These are phyloP conservation scores for Microdochium trichocladiopsis DNA, from an alignment of 2,329 filamentous ascomycete species.

Conservation along the genomic window DNA sequence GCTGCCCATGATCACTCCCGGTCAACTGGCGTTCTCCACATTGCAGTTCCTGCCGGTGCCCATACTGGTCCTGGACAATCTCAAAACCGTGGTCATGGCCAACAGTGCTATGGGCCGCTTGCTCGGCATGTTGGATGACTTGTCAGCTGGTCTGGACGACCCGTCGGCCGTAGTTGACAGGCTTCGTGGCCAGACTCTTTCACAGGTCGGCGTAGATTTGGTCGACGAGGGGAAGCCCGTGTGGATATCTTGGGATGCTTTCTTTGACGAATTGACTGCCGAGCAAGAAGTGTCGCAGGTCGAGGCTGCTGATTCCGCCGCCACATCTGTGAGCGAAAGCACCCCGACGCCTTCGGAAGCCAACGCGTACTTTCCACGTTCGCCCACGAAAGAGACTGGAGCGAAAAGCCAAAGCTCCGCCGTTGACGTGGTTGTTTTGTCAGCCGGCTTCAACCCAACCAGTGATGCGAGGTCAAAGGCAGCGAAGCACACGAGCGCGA, in stretches of 20 bases:
- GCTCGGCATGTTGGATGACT: conserved; percentile 47
- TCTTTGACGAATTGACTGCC: conserved; percentile 45
- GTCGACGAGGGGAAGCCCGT: conserved; percentile 58
- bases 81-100: conserved; percentile 65
- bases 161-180: conserved; percentile 44
- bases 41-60: conserved; percentile 71
- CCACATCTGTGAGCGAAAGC: conserved; percentile 18
- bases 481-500: conserved; percentile 45
- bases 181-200: conserved; percentile 58
- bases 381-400: conserved; percentile 9
- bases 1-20: conserved; percentile 41
- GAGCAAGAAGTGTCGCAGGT: conserved; percentile 19
- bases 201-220: conserved; percentile 67
- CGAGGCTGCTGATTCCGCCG: conserved; percentile 5
- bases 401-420: conserved; percentile 47
- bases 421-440: conserved; percentile 61
- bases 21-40: conserved; percentile 56
- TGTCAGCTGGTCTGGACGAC: conserved; percentile 29
- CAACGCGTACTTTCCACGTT: conserved; percentile 23
- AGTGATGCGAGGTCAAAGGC: not conserved
- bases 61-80: conserved; percentile 57
- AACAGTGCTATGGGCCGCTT: conserved; percentile 71
- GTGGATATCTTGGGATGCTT: conserved; percentile 52
- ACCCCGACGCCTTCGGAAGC: conserved; percentile 26
- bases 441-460: conserved; percentile 9